Percentiles rank a stretch among this genome's conserved stretches.
Evolutionary conservation across 768 basidiomycete genomes (phyloP).

Genomic region (Lentinula edodes): DNA sequence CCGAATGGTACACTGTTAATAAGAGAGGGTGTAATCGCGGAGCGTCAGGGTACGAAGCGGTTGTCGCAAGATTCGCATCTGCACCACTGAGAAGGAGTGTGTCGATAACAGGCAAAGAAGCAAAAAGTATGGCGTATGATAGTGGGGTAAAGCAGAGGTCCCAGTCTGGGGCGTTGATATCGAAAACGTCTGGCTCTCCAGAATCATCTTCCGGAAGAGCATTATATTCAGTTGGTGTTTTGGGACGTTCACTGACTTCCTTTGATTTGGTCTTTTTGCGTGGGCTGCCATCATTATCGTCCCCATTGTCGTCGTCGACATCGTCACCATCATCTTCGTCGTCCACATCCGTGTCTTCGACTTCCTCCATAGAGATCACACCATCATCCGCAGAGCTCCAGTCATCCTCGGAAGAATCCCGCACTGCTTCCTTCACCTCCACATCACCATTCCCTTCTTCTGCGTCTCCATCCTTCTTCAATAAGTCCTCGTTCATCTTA

Average conservation of each 20-base stretch:
- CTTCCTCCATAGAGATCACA: conserved; percentile 22
- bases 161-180: conserved; percentile 52
- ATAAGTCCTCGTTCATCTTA: conserved; percentile 27
- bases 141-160: conserved; percentile 51
- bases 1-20: conserved; percentile 16
- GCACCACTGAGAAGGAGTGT: conserved; percentile 43
- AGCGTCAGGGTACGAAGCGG: conserved; percentile 36
- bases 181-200: conserved; percentile 50
- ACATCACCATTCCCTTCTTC: conserved; percentile 10
- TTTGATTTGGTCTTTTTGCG: conserved; percentile 13
- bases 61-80: conserved; percentile 31
- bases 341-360: conserved; percentile 18
- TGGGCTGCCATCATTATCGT: conserved; percentile 9
- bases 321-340: conserved; percentile 20
- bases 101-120: conserved; percentile 38
- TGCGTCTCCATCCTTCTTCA: conserved; percentile 18
- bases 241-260: background rate
- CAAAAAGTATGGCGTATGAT: conserved; percentile 44
- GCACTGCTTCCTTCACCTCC: conserved; percentile 13
- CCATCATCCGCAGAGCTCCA: conserved; percentile 42
- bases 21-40: conserved; percentile 12
- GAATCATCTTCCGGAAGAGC: conserved; percentile 42
- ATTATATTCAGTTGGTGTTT: conserved; percentile 16
- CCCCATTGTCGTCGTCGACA: conserved; percentile 15
- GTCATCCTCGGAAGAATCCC: conserved; percentile 43